phyloP scores from a whole-genome alignment of 345 rosid species.

The Cardamine chenopodiifolia region DNA sequence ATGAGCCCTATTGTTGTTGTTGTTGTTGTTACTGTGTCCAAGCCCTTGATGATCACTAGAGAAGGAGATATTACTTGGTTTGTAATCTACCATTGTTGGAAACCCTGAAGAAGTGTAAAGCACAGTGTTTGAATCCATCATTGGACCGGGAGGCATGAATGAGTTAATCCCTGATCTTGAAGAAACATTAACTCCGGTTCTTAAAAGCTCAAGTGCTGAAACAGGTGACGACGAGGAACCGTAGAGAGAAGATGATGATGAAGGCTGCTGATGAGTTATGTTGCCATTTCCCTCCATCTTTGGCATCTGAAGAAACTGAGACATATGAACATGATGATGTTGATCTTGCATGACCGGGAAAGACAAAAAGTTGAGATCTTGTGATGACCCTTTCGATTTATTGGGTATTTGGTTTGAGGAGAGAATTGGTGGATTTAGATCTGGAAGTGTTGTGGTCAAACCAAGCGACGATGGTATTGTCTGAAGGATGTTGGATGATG shows the following conservation, averaged over 20 bases:
- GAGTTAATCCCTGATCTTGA: constrained; percentile 43
- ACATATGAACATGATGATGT: constrained; percentile 40
- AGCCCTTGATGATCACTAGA: constrained; percentile 31
- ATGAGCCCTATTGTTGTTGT: constrained; percentile 25
- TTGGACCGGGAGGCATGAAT: constrained; percentile 39
- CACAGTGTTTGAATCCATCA: constrained; percentile 42
- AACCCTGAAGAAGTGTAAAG: constrained; percentile 45
- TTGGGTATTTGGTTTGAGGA: constrained; percentile 38
- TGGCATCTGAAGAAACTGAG: constrained; percentile 40
- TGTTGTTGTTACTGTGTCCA: constrained; percentile 32
- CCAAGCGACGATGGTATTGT: constrained; percentile 40
- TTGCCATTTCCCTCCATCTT: constrained; percentile 40
- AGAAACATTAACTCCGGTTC: constrained; percentile 41
- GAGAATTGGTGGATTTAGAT: constrained; percentile 43
- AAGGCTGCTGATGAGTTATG: constrained; percentile 33
- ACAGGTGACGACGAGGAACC: constrained; percentile 41
- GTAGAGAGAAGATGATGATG: constrained; percentile 35
- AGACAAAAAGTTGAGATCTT: constrained; percentile 46
- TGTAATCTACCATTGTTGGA: constrained; percentile 45
- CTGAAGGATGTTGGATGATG: constrained; percentile 28
- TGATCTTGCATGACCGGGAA: constrained; percentile 46
- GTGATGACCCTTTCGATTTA: constrained; percentile 43
- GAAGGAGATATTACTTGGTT: constrained; percentile 38
- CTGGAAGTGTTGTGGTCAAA: constrained; percentile 37
- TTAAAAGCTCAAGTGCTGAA: constrained; percentile 41